Evolutionary conservation across 495 filamentous ascomycete species (phyloP).

Genomic region (Daldinia childiae): DNA sequence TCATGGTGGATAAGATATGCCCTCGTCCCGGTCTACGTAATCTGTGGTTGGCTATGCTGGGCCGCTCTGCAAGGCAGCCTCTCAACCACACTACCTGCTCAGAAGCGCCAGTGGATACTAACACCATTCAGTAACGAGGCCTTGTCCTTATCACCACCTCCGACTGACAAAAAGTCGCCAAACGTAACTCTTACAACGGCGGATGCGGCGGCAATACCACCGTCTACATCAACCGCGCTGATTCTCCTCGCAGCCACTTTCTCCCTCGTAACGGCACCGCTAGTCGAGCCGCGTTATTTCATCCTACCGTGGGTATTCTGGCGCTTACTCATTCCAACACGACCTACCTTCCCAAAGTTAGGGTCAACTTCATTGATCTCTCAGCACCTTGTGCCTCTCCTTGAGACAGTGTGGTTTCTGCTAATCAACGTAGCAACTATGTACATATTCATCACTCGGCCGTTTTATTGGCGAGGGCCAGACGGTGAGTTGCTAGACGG

Average conservation of each 20-base stretch:
- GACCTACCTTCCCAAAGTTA: constrained; percentile 36
- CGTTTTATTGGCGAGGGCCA: constrained; percentile 75
- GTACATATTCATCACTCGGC: constrained; percentile 80
- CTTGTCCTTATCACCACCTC: neutral
- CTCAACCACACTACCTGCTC: neutral
- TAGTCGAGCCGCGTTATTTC: constrained; percentile 95
- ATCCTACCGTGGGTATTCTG: constrained; percentile 96
- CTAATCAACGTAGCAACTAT: constrained; percentile 76
- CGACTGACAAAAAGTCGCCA: neutral
- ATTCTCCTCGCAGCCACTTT: constrained; percentile 78
- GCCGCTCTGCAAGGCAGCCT: constrained; percentile 48
- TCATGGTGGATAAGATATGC: constrained; percentile 72
- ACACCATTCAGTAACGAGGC: constrained; percentile 8
- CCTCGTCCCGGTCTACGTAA: constrained; percentile 64
- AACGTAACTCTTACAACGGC: neutral
- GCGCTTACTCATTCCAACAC: constrained; percentile 76
- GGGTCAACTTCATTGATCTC: constrained; percentile 16
- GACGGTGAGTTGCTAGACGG: constrained; percentile 67
- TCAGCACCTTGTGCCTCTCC: constrained; percentile 55
- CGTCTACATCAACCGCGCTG: constrained; percentile 55
- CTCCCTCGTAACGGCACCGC: constrained; percentile 83
- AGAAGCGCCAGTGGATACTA: constrained; percentile 12
- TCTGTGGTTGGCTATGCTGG: constrained; percentile 70
- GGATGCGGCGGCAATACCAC: constrained; percentile 13
- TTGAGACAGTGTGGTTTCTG: constrained; percentile 85